Conservation (phyloP, 208 protist genomes). For the Acanthamoeba pearcei region DNA sequence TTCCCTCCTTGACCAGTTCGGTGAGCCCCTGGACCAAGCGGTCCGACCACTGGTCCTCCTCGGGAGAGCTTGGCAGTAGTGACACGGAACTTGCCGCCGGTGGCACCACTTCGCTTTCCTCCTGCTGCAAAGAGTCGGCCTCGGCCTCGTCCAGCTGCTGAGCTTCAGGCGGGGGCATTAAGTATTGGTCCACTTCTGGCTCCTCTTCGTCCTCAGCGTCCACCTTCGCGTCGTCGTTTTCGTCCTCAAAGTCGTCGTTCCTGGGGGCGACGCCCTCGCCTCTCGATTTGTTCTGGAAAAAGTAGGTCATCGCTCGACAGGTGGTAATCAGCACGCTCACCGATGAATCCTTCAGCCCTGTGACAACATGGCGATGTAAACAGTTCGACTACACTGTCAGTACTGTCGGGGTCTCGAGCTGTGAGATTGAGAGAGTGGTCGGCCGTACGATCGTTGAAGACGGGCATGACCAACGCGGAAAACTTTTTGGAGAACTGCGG, state of each 20-base stretch:
- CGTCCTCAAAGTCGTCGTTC: background rate
- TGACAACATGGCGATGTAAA: no score
- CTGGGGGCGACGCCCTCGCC: background rate
- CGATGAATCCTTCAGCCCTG: slow-evolving; percentile 24
- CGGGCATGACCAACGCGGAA: background rate
- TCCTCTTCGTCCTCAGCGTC: slow-evolving; percentile 26
- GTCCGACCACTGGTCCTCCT: background rate
- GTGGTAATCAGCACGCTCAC: slow-evolving; percentile 30
- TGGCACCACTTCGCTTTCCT: background rate
- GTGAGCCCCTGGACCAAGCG: slow-evolving; percentile 10
- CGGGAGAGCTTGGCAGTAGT: background rate
- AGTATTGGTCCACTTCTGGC: background rate
- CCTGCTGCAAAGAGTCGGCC: background rate
- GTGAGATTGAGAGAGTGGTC: background rate
- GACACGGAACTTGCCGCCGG: background rate
- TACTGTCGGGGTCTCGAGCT: background rate
- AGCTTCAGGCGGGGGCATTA: no score
- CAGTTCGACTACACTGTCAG: background rate
- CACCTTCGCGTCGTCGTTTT: background rate
- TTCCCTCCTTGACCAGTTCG: slow-evolving; percentile 41
- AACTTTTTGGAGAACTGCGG: background rate
- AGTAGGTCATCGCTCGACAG: slow-evolving; percentile 43
- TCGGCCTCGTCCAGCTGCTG: background rate
- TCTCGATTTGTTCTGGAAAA: slow-evolving; percentile 9
- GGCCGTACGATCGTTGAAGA: background rate